These are phyloP conservation scores for Globisporangium paroecandrum DNA, from an alignment of 352 stramenopile species.

Conservation along the genomic window DNA sequence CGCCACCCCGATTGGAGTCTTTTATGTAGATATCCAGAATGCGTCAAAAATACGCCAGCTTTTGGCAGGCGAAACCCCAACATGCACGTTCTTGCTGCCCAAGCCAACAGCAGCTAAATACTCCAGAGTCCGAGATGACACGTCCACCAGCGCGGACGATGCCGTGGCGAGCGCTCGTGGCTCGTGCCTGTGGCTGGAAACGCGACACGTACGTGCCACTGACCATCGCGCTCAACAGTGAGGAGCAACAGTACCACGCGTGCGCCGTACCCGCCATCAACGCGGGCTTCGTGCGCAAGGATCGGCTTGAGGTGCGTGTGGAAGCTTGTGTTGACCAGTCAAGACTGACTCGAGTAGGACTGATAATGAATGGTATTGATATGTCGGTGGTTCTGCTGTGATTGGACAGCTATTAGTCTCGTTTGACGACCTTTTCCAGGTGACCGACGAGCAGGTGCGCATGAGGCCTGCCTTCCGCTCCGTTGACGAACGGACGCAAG, in stretches of 20 bases:
- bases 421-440: constrained; percentile 32
- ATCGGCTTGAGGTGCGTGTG: constrained; percentile 26
- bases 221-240: constrained; percentile 37
- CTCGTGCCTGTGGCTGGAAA: constrained; percentile 41
- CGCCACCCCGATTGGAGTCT: too few species aligned
- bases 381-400: neutral
- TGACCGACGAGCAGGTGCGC: constrained; percentile 28
- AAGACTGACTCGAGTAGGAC: neutral
- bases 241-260: constrained; percentile 20
- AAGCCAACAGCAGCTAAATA: too few species aligned
- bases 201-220: constrained; percentile 45
- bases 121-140: constrained; percentile 14
- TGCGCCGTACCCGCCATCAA: neutral
- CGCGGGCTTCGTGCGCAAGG: constrained; percentile 35
- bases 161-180: constrained; percentile 26
- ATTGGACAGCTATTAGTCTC: constrained; percentile 24
- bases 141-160: neutral
- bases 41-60: too few species aligned
- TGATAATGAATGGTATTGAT: neutral
- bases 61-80: too few species aligned
- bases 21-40: too few species aligned
- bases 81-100: too few species aligned
- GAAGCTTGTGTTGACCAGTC: neutral
- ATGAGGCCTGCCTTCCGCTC: constrained; percentile 28
- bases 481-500: constrained; percentile 28